phyloP scores from a whole-genome alignment of 129 eudicot species.

The Artemisia argyi region DNA sequence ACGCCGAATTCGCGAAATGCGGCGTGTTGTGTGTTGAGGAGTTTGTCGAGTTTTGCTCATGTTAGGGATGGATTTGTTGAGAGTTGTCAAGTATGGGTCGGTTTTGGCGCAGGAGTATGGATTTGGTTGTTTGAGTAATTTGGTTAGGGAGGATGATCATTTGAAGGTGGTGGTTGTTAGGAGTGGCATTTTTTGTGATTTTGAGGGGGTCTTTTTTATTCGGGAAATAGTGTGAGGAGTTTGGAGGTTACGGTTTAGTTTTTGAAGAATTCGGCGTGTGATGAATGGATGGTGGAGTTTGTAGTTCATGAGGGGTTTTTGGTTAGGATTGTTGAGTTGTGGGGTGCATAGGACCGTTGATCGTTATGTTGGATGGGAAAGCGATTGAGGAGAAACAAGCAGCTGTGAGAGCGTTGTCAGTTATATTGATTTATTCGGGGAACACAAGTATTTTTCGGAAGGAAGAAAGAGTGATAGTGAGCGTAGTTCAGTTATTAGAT shows the following conservation, averaged over 20 bases:
- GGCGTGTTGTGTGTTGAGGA: conserved; percentile 74
- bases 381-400: conserved; percentile 75
- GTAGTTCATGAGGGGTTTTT: conserved; percentile 53
- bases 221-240: conserved; percentile 37
- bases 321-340: conserved; percentile 38
- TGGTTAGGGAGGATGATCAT: conserved; percentile 54
- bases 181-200: conserved; percentile 42
- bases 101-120: conserved; percentile 70
- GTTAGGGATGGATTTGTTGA: conserved; percentile 42
- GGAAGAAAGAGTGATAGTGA: conserved; percentile 72
- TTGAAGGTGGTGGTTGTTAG: no score
- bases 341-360: conserved; percentile 47
- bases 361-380: conserved; percentile 47
- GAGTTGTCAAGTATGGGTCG: conserved; percentile 63
- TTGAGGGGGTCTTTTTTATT: conserved; percentile 66
- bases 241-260: conserved; percentile 67
- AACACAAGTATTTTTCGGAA: conserved; percentile 61
- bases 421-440: conserved; percentile 47
- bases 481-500: not conserved
- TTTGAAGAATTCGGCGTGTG: conserved; percentile 46
- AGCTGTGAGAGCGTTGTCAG: conserved; percentile 68
- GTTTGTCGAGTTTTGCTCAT: no score
- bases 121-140: conserved; percentile 73
- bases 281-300: conserved; percentile 55
- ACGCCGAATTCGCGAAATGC: conserved; percentile 77